Conservation (phyloP, 2,329 filamentous ascomycete species). For the Blastomyces gilchristii region DNA sequence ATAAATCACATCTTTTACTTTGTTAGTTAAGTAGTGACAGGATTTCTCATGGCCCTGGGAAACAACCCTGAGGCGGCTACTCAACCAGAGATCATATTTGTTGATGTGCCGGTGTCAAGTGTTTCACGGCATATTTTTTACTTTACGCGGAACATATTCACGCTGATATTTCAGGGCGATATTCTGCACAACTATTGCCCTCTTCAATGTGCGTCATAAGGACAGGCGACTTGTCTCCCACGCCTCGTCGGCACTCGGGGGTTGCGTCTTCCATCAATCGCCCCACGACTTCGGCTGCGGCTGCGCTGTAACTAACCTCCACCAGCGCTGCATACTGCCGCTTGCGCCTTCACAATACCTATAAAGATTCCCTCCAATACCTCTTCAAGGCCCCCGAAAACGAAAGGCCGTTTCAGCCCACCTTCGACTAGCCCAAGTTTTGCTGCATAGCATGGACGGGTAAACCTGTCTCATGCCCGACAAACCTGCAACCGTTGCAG, state of each 20-base stretch:
- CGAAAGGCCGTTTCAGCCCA: not conserved
- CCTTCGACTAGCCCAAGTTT: not conserved
- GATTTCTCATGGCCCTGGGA: too few relatives aligned
- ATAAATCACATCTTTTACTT: not conserved
- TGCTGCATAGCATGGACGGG: not conserved
- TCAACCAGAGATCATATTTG: not conserved
- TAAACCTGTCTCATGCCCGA: conserved; percentile 56
- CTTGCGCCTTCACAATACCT: not conserved
- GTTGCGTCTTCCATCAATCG: not conserved
- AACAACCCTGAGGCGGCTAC: not conserved
- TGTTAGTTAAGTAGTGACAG: too few relatives aligned
- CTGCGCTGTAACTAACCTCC: not conserved
- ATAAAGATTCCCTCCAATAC: not conserved
- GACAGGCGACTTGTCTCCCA: not conserved
- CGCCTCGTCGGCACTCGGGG: not conserved
- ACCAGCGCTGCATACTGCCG: not conserved
- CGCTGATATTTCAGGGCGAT: not conserved
- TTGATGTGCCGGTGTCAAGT: not conserved
- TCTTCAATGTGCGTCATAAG: not conserved
- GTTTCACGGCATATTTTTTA: not conserved
- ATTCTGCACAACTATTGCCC: not conserved
- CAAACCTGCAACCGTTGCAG: conserved; percentile 70
- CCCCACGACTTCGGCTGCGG: not conserved
- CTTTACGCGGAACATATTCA: not conserved
- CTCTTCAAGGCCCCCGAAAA: not conserved